Base-by-base conservation (phyloP, 345 rosid genomes). In the Geranium brycei region DNA sequence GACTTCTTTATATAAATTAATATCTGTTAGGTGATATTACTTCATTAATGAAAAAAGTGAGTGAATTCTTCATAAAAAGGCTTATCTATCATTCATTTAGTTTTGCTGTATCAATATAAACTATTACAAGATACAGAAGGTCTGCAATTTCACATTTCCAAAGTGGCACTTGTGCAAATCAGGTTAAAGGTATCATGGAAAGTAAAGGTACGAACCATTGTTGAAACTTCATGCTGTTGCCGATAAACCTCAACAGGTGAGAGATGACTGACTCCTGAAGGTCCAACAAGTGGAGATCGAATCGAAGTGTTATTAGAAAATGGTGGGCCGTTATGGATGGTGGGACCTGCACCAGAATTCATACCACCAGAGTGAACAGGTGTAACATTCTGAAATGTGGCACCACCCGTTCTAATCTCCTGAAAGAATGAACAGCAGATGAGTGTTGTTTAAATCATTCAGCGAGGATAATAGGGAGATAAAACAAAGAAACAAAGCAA, bases 161-260 rank as follows among this genome's bases (percentile, higher is more conserved):
- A 35, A 35, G 41, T 35, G 1, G 7, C 41, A 35, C 10, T 35
- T 35, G 41, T 7, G 10, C 41, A 35, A 4, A 35, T 35, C 41
- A 35, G 3, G 41, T 35, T 35, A 35, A 35, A 35, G 28, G 28
- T 30, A 60, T 19, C 15, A 31, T 17, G 62, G 14, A 17, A 60
- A 30, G 62, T 7, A 12, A 19, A 19, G 66, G 60, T 62, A 57
- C 60, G 40, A 32, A 92, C 98, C 77, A 80, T 87, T 64, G 89
- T 84, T 60, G 93, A 75, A 71, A 92, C 88, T 89, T 92, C 97
- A 71, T 92, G 97, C 64, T 85, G 89, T 68, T 80, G 86, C 58
- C 91, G 63, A 73, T 89, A 92, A 61, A 65, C 79, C 72, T 89
- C 97, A 67, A 71, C 87, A 51, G 98, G 74, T 4, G 97, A 82